Percentiles rank a stretch among this genome's conserved stretches.
These are phyloP conservation scores for Elaeis oleifera DNA, from an alignment of 202 grass and related monocot species.

Conservation along the genomic window DNA sequence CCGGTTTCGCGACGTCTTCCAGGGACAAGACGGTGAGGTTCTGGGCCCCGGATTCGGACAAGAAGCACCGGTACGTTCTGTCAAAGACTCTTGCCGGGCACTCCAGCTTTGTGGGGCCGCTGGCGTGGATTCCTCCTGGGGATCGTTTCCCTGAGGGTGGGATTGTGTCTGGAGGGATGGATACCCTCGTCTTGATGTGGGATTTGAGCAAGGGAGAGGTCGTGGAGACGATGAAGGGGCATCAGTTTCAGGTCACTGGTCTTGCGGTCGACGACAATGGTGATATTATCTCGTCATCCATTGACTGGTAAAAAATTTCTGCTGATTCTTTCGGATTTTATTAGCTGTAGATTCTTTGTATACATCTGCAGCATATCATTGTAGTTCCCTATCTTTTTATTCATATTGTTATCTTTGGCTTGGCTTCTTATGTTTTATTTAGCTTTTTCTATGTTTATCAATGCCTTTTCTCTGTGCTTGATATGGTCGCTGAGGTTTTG, in stretches of 20 bases:
- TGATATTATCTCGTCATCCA: conserved; percentile 83
- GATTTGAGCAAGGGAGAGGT: conserved; percentile 61
- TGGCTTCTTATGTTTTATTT: no score
- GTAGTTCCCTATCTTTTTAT: no score
- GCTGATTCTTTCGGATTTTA: no score
- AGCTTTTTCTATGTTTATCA: no score
- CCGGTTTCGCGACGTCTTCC: conserved; percentile 76
- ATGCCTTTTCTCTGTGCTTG: no score
- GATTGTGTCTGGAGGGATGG: conserved; percentile 84
- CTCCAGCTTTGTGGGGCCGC: conserved; percentile 71
- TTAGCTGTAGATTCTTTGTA: no score
- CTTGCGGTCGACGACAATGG: conserved; percentile 72
- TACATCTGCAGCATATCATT: no score
- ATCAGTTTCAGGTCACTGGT: conserved; percentile 77
- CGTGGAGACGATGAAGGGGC: conserved; percentile 60
- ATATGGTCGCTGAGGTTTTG: no score
- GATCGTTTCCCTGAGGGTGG: conserved; percentile 64
- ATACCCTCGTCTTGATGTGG: conserved; percentile 64
- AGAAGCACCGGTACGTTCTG: conserved; percentile 46
- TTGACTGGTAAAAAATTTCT: conserved; percentile 54
- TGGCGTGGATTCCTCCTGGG: conserved; percentile 67
- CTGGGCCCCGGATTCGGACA: conserved; percentile 45
- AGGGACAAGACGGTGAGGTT: conserved; percentile 63
- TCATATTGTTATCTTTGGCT: no score
- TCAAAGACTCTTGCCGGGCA: conserved; percentile 77